phyloP scores from a whole-genome alignment of 1,284 basidiomycete species.

The Ustilago lituana region DNA sequence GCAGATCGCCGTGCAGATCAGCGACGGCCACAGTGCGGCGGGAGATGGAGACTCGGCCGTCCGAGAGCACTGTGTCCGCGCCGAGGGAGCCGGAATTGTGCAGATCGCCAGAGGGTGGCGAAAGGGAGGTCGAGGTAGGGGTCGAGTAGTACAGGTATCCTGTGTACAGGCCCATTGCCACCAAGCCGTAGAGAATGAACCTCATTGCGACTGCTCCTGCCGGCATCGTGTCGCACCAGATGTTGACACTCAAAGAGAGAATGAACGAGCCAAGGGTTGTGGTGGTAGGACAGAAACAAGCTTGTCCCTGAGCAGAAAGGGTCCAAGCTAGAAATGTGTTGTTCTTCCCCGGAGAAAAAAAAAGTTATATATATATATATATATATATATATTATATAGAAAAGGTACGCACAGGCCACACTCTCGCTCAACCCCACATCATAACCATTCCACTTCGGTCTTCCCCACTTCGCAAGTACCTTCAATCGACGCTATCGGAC shows the following conservation, averaged over 20 bases:
- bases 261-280: no score
- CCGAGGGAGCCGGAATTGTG: conserved; percentile 12
- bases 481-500: not conserved
- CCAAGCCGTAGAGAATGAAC: conserved; percentile 19
- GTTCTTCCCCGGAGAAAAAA: no score
- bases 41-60: conserved; percentile 19
- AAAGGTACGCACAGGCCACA: no score
- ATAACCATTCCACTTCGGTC: no score
- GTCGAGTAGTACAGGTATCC: conserved; percentile 20
- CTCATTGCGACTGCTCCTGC: conserved; percentile 4
- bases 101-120: not conserved
- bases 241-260: no score
- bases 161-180: conserved; percentile 21
- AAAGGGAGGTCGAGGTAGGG: not conserved
- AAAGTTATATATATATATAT: no score
- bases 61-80: not conserved
- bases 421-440: no score
- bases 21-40: conserved; percentile 59
- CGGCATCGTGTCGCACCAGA: conserved; percentile 15
- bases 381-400: no score
- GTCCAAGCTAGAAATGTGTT: no score
- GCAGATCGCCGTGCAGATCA: conserved; percentile 63
- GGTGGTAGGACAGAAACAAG: no score
- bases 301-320: no score
- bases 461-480: not conserved